Evolutionary conservation across 75 land plant genomes (phyloP).

Genomic region (Chamaecyparis obtusa): DNA sequence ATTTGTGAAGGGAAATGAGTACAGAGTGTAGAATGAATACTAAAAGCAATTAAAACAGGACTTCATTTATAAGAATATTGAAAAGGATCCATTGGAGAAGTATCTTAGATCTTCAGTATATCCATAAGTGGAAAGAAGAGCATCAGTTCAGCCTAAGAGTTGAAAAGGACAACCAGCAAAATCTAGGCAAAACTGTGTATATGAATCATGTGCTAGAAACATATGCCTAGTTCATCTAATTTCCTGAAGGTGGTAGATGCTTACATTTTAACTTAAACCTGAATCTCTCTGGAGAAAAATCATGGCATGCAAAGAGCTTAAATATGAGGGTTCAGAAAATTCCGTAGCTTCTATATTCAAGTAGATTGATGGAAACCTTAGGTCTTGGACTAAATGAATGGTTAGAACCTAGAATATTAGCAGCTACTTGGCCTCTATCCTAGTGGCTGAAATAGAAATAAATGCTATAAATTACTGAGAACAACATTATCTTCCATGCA

Average conservation of each 20-base stretch:
- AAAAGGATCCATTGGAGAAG: background rate
- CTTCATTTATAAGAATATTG: background rate
- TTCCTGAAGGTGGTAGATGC: background rate
- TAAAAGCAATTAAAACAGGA: background rate
- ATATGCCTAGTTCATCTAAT: background rate
- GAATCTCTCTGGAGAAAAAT: background rate
- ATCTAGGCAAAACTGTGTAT: background rate
- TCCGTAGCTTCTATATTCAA: background rate
- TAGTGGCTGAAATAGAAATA: background rate
- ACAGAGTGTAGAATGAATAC: background rate
- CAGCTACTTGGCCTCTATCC: background rate
- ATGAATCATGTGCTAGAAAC: background rate
- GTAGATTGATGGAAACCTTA: background rate
- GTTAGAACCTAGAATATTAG: background rate
- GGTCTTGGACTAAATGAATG: background rate
- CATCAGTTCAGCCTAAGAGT: background rate
- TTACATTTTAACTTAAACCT: background rate
- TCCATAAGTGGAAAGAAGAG: background rate
- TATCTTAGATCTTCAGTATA: background rate
- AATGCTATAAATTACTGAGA: background rate
- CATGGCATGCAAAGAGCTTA: background rate
- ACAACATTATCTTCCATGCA: background rate
- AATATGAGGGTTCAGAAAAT: background rate
- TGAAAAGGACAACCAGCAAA: background rate
- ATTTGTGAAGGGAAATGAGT: background rate